Percentiles rank a stretch among this genome's conserved stretches.
These are phyloP conservation scores for Lachnellula cervina DNA, from an alignment of 2,329 filamentous ascomycete species.

Conservation along the genomic window DNA sequence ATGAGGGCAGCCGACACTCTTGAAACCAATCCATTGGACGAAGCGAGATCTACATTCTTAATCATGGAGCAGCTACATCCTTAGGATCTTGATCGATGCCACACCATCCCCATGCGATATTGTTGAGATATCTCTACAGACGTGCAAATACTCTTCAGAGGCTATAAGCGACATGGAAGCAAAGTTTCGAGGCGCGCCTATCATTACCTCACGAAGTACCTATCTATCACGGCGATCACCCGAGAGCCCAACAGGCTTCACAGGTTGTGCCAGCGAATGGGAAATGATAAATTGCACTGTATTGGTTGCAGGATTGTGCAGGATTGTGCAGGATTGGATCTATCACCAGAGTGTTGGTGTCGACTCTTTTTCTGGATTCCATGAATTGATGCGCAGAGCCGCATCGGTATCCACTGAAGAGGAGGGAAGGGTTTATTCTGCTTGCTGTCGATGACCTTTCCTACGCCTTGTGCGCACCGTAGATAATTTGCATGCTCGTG, in stretches of 20 bases:
- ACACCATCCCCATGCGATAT: not conserved
- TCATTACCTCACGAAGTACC: not conserved
- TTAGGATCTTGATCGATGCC: not conserved
- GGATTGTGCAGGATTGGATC: not conserved
- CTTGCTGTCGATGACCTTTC: constrained; percentile 3
- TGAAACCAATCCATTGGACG: not conserved
- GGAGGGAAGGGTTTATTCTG: not conserved
- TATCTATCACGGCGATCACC: not conserved
- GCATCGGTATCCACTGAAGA: not conserved
- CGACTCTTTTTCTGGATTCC: not conserved
- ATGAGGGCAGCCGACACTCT: not conserved
- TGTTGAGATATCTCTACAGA: not conserved
- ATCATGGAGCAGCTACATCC: not conserved
- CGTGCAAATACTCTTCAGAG: not conserved
- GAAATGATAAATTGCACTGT: not conserved
- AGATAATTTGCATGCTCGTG: constrained; percentile 27
- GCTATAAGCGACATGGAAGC: not conserved
- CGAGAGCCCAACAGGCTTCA: not conserved
- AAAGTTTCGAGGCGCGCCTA: not conserved
- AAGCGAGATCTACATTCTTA: not conserved
- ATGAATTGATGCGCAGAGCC: not conserved
- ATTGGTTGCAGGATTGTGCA: not conserved
- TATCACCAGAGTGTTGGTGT: not conserved
- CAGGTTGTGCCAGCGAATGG: not conserved
- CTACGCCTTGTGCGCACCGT: constrained; percentile 17